Evolutionary conservation across 1,284 basidiomycete genomes (phyloP).

Genomic region (Leucoagaricus sp.): DNA sequence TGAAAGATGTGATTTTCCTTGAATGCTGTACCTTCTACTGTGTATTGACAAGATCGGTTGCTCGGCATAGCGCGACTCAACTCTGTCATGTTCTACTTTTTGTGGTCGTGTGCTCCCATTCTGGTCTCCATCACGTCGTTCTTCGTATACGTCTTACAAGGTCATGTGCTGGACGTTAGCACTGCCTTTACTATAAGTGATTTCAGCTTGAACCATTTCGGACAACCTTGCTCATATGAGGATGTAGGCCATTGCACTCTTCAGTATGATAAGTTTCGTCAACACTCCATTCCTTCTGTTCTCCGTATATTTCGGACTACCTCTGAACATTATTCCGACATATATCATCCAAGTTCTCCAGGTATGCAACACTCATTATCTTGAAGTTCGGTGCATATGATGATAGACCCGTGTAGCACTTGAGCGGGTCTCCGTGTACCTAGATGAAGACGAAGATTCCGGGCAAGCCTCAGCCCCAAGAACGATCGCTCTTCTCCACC

Average conservation of each 20-base stretch:
- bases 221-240: no score
- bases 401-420: slow-evolving; percentile 79
- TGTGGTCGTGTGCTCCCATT: slow-evolving; percentile 71
- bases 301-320: slow-evolving; percentile 36
- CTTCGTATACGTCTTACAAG: slow-evolving; percentile 58
- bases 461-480: slow-evolving; percentile 68
- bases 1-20: slow-evolving; percentile 49
- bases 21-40: neutral
- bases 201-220: no score
- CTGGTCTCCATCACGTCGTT: slow-evolving; percentile 73
- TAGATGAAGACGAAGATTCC: slow-evolving; percentile 82
- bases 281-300: neutral
- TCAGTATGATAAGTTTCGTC: slow-evolving; percentile 64
- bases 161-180: slow-evolving; percentile 65
- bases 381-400: slow-evolving; percentile 19
- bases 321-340: slow-evolving; percentile 70
- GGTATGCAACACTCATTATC: slow-evolving; percentile 28
- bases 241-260: slow-evolving; percentile 72
- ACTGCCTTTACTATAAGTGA: slow-evolving; percentile 72
- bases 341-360: slow-evolving; percentile 67
- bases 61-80: slow-evolving; percentile 62
- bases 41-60: neutral
- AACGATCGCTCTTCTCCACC: slow-evolving; percentile 24
- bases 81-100: slow-evolving; percentile 58
- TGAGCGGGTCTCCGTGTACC: slow-evolving; percentile 79